Evolutionary conservation across 139 green algal genomes (phyloP).

Genomic region (Limnomonas spitsbergensis): DNA sequence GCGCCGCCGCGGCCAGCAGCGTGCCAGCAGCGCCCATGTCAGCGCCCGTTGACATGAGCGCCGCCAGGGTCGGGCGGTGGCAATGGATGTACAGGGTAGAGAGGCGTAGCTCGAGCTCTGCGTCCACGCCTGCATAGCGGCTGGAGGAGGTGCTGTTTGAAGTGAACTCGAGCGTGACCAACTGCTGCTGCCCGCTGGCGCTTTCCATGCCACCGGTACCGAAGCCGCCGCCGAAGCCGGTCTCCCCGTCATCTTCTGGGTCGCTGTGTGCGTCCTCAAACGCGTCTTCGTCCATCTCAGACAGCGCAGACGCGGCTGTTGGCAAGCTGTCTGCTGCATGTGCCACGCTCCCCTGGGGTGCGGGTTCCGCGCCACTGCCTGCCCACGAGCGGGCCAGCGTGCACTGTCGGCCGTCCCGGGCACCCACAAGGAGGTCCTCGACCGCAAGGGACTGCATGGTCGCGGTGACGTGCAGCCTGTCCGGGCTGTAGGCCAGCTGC

Average conservation of each 20-base stretch:
- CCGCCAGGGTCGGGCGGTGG: slow-evolving; percentile 85
- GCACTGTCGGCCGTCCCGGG: background rate
- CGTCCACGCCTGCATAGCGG: slow-evolving; percentile 58
- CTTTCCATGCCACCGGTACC: background rate
- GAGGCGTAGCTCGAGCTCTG: slow-evolving; percentile 63
- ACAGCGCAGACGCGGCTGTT: background rate
- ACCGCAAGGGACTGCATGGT: slow-evolving; percentile 47
- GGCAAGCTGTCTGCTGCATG: too few species aligned
- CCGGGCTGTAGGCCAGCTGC: slow-evolving; percentile 28
- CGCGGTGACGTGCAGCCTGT: slow-evolving; percentile 30
- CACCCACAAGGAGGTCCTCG: slow-evolving; percentile 69
- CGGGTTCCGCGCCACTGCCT: too few species aligned
- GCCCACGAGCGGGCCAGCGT: background rate
- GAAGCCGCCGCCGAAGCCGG: too few species aligned
- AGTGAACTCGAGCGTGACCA: background rate
- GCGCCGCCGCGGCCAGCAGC: slow-evolving; percentile 11
- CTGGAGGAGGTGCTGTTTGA: slow-evolving; percentile 7
- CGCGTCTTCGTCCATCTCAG: background rate
- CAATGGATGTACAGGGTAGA: slow-evolving; percentile 72
- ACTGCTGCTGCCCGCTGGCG: background rate
- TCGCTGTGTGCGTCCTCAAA: background rate
- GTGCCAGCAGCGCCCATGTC: slow-evolving; percentile 52
- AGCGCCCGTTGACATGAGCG: slow-evolving; percentile 71
- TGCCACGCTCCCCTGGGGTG: too few species aligned
- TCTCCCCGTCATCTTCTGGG: background rate